Percentiles rank a stretch among this genome's conserved stretches.
phyloP scores from a whole-genome alignment of 257 asterid genomes.

The Asclepias syriaca region DNA sequence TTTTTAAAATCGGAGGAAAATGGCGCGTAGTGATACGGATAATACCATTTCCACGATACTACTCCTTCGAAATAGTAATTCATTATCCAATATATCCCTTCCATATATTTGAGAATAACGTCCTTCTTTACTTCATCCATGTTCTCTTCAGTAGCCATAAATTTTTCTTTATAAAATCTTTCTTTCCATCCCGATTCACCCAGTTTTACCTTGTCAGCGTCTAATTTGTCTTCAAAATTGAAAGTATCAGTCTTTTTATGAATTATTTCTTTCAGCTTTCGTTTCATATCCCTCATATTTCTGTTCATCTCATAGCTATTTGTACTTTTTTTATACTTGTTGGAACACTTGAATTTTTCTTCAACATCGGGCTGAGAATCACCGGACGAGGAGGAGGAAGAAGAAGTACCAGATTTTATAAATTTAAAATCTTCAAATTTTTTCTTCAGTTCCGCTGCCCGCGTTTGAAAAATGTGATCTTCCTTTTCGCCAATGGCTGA shows the following conservation, averaged over 20 bases:
- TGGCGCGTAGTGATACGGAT: constrained; percentile 66
- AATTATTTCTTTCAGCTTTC: constrained; percentile 7
- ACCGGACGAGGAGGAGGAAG: no score
- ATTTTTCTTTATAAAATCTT: constrained; percentile 53
- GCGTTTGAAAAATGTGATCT: constrained; percentile 37
- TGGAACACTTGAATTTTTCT: no score
- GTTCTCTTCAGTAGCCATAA: constrained; percentile 34
- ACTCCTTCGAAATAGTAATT: constrained; percentile 82
- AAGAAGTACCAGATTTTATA: no score
- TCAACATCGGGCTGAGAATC: no score
- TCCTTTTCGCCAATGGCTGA: constrained; percentile 10
- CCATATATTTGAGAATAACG: constrained; percentile 50
- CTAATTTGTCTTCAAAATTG: background rate
- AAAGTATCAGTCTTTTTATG: background rate
- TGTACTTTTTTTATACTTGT: constrained; percentile 30
- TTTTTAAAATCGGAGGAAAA: constrained; percentile 54
- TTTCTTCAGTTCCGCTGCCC: constrained; percentile 35
- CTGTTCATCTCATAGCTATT: constrained; percentile 46
- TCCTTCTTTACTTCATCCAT: constrained; percentile 25
- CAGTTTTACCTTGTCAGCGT: constrained; percentile 44
- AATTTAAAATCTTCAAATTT: constrained; percentile 72
- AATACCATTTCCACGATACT: constrained; percentile 79
- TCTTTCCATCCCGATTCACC: constrained; percentile 61
- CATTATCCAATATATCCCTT: constrained; percentile 71
- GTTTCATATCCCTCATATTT: constrained; percentile 14